Evolutionary conservation across 345 rosid genomes (phyloP).

Genomic region (Carallia brachiata): DNA sequence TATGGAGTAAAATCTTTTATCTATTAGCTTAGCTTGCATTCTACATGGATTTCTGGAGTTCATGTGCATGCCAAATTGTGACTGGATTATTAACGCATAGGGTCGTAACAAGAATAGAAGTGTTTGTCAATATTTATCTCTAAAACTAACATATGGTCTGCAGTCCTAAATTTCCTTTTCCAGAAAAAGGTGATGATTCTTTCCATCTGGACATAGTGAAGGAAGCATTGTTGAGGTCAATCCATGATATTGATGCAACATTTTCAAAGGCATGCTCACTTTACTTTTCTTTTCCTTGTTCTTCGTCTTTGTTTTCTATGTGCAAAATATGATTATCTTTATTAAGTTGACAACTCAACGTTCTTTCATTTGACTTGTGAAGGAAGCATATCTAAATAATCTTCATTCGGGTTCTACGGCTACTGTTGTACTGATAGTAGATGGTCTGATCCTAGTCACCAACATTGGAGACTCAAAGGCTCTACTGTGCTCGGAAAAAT

Average conservation of each 20-base stretch:
- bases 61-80: neutral
- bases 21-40: too few relatives aligned
- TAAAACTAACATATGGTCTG: conserved; percentile 12
- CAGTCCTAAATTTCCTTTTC: conserved; percentile 61
- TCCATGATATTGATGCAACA: conserved; percentile 78
- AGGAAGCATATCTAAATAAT: conserved; percentile 70
- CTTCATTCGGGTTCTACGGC: conserved; percentile 83
- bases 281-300: neutral
- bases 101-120: neutral
- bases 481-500: conserved; percentile 78
- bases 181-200: conserved; percentile 51
- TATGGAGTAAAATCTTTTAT: too few relatives aligned
- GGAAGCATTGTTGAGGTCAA: conserved; percentile 83
- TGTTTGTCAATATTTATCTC: conserved; percentile 2
- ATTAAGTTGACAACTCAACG: neutral
- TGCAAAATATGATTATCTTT: neutral
- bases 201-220: conserved; percentile 75
- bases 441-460: conserved; percentile 77
- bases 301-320: neutral
- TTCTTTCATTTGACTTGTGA: conserved; percentile 23
- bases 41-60: too few relatives aligned
- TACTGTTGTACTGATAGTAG: conserved; percentile 68
- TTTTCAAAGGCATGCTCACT: conserved; percentile 66
- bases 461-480: conserved; percentile 96
- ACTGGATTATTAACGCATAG: neutral